Conservation (phyloP, 345 rosid species). For the Euclidium syriacum region DNA sequence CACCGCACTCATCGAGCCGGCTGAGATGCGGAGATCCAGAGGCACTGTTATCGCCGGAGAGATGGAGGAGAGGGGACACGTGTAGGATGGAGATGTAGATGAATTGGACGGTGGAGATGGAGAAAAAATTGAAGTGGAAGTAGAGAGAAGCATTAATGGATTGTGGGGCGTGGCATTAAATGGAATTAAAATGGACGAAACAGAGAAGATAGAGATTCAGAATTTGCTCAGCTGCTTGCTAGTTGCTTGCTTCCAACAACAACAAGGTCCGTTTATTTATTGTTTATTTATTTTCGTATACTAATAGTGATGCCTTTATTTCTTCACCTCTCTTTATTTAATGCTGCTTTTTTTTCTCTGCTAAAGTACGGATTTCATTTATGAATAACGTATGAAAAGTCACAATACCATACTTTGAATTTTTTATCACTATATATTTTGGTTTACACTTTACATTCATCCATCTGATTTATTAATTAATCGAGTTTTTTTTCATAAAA, state of each 20-base stretch:
- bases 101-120: slow-evolving; percentile 23
- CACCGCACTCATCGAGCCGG: slow-evolving; percentile 74
- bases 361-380: slow-evolving; percentile 18
- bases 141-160: slow-evolving; percentile 39
- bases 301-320: background rate
- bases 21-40: slow-evolving; percentile 96
- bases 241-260: background rate
- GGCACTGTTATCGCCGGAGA: slow-evolving; percentile 91
- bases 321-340: slow-evolving; percentile 12
- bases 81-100: slow-evolving; percentile 40
- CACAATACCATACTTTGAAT: background rate
- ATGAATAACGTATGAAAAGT: background rate
- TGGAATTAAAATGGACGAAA: slow-evolving; percentile 46
- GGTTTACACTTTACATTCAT: background rate
- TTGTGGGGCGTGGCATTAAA: slow-evolving; percentile 51
- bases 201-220: slow-evolving; percentile 28
- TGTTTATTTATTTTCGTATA: background rate
- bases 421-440: slow-evolving; percentile 1
- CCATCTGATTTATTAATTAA: background rate
- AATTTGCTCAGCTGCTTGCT: slow-evolving; percentile 6
- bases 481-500: too few species aligned
- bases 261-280: slow-evolving; percentile 18
- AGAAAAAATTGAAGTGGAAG: slow-evolving; percentile 27
- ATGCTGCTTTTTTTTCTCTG: background rate
- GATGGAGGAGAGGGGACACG: slow-evolving; percentile 68